A percentile compares a stretch with the other conserved stretches of the same genome.
phyloP scores from a whole-genome alignment of 371 early-diverging fungal species.

The Mucor saturninus region DNA sequence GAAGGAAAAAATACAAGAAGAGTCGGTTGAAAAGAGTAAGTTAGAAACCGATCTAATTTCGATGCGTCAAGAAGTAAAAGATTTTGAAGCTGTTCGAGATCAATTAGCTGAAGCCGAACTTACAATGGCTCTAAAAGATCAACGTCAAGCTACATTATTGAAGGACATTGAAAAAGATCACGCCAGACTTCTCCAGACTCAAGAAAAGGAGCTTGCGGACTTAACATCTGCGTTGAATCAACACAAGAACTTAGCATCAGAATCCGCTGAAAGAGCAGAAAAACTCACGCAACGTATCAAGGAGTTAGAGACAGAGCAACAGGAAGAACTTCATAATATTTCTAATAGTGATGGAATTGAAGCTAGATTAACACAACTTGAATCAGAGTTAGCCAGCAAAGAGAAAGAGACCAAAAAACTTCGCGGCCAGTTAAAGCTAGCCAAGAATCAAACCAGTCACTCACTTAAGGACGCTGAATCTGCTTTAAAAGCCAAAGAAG shows the following conservation, averaged over 20 bases:
- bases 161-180: slow-evolving; percentile 1
- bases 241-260: neutral
- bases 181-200: neutral
- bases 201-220: neutral
- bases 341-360: neutral
- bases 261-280: neutral
- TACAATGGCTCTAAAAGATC: neutral
- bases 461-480: slow-evolving; percentile 14
- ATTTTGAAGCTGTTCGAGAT: neutral
- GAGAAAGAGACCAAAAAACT: slow-evolving; percentile 30
- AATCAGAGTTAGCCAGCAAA: slow-evolving; percentile 5
- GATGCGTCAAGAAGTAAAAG: slow-evolving; percentile 4
- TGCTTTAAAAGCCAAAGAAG: slow-evolving; percentile 11
- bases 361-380: neutral
- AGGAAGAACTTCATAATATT: neutral
- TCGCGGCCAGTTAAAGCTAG: slow-evolving; percentile 25
- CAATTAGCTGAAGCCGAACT: slow-evolving; percentile 3
- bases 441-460: slow-evolving; percentile 18
- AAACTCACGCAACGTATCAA: slow-evolving; percentile 10
- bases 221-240: neutral
- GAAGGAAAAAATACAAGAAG: neutral
- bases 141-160: neutral
- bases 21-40: slow-evolving; percentile 2
- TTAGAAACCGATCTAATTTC: neutral
- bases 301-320: slow-evolving; percentile 9